phyloP scores from a whole-genome alignment of 1,284 basidiomycete genomes.

The Ceratobasidium papillatum region DNA sequence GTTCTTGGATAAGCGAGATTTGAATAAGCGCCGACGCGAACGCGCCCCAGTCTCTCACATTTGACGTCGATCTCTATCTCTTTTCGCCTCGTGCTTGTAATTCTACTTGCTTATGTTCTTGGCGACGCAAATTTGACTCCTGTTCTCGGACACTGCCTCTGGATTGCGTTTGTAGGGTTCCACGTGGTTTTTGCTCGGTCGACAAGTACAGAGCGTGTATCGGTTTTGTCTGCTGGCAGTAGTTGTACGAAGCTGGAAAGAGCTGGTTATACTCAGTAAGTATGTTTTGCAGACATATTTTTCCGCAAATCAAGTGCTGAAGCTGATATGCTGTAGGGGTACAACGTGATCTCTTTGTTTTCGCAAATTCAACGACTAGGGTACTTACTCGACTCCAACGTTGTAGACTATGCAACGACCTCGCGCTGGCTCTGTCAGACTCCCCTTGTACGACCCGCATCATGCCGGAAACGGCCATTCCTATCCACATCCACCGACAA shows the following conservation, averaged over 20 bases:
- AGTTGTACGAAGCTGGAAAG: background rate
- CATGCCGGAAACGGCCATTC: conserved; percentile 28
- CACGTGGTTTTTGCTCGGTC: conserved; percentile 8
- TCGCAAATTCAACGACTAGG: background rate
- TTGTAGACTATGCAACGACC: conserved; percentile 36
- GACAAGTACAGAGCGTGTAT: background rate
- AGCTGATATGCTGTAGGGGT: background rate
- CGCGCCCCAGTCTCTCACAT: conserved; percentile 16
- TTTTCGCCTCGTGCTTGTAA: conserved; percentile 22
- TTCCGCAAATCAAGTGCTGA: background rate
- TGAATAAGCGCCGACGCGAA: conserved; percentile 39
- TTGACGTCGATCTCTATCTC: conserved; percentile 34
- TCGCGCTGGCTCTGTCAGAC: conserved; percentile 35
- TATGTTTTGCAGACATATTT: background rate
- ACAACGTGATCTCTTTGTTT: background rate
- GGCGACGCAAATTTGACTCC: conserved; percentile 15
- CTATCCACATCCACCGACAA: conserved; percentile 17
- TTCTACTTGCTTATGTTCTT: conserved; percentile 26
- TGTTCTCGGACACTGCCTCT: conserved; percentile 4
- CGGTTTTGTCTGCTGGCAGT: conserved; percentile 13
- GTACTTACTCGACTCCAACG: background rate
- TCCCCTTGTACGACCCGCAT: conserved; percentile 34
- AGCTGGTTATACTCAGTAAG: background rate
- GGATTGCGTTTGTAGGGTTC: conserved; percentile 7
- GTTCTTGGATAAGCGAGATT: conserved; percentile 16